A percentile compares a stretch with the other conserved stretches of the same genome.
Conservation (phyloP, 805 yeast genomes). For the Zygoascus bituminiphila region DNA sequence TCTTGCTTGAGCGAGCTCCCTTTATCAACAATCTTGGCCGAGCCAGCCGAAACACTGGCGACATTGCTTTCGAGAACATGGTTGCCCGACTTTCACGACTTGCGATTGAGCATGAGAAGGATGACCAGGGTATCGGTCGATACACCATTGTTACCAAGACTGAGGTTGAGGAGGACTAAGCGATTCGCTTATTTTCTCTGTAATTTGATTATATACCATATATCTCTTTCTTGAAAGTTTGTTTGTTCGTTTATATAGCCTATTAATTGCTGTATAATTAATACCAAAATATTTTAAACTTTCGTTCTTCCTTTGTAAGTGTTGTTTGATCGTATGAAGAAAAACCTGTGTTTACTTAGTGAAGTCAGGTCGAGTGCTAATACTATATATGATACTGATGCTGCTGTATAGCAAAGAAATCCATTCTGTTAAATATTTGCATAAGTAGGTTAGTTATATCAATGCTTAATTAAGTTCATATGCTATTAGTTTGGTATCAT, state of each 20-base stretch:
- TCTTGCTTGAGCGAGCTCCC: conserved; percentile 44
- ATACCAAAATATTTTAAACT: background rate
- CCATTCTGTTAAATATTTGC: too few species aligned
- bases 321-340: too few species aligned
- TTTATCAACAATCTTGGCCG: conserved; percentile 30
- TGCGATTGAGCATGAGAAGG: conserved; percentile 32
- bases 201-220: background rate
- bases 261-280: background rate
- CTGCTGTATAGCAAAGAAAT: too few species aligned
- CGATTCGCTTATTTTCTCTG: conserved; percentile 16
- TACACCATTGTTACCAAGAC: conserved; percentile 29
- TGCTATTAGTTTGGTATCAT: conserved; percentile 17
- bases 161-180: conserved; percentile 27
- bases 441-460: too few species aligned
- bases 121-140: conserved; percentile 26
- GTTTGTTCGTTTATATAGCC: background rate
- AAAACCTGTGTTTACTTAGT: too few species aligned
- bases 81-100: conserved; percentile 31
- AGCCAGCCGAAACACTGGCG: conserved; percentile 24
- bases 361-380: too few species aligned
- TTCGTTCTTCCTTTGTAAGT: background rate
- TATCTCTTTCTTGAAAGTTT: background rate
- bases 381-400: too few species aligned
- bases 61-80: conserved; percentile 31
- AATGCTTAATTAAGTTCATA: conserved; percentile 9